Conservation (phyloP, 148 eudicot genomes). For the Spergularia bocconei region DNA sequence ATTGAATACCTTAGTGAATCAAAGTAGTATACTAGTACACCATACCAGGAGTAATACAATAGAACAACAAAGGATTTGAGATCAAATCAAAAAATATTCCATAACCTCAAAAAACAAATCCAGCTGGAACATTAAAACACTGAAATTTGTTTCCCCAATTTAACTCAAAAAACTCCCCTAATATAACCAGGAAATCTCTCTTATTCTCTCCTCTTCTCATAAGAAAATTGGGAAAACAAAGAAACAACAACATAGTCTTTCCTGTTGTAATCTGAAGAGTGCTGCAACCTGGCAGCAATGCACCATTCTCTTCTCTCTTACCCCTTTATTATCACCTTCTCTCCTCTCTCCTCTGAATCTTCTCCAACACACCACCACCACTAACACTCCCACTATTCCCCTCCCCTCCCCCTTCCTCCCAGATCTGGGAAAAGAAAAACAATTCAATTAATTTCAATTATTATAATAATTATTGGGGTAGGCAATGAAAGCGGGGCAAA, state of each 20-base stretch:
- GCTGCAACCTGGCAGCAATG: constrained; percentile 39
- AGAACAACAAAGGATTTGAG: too few species aligned
- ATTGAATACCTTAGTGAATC: too few species aligned
- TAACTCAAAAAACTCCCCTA: too few species aligned
- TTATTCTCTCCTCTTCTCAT: too few species aligned
- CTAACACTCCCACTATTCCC: neutral
- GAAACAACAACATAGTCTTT: neutral
- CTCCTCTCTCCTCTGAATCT: neutral
- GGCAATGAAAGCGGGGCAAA: constrained; percentile 49
- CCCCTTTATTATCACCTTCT: neutral
- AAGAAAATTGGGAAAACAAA: too few species aligned
- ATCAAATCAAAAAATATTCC: too few species aligned
- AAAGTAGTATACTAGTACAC: too few species aligned
- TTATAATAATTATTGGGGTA: neutral
- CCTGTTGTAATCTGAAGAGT: constrained; percentile 18
- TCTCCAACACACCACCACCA: neutral
- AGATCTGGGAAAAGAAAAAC: neutral
- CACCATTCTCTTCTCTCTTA: constrained; percentile 1
- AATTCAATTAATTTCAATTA: neutral
- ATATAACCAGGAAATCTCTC: too few species aligned
- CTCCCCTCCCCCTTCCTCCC: neutral
- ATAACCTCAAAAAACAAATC: too few species aligned
- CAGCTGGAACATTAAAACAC: too few species aligned
- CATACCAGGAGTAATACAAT: too few species aligned
- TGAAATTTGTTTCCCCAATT: too few species aligned